Conservation (phyloP, 441 rosid genomes). For the Pelargonium fulgidum region DNA sequence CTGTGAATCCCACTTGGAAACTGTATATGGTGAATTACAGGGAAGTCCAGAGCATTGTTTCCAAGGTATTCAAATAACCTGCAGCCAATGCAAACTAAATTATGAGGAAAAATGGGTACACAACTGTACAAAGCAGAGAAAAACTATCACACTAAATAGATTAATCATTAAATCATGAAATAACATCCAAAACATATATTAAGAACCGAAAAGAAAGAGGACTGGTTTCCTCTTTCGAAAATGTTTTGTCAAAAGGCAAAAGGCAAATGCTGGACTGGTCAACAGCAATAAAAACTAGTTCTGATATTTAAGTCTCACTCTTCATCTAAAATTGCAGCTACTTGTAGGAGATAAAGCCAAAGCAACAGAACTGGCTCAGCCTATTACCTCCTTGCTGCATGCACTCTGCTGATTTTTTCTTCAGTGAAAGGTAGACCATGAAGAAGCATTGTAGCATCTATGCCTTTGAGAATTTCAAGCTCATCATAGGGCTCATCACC, state of each 20-base stretch:
- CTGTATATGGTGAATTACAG: constrained; percentile 85
- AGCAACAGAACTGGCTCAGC: background rate
- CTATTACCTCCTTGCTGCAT: constrained; percentile 83
- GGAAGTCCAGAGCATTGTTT: constrained; percentile 56
- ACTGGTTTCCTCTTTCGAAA: too few species aligned
- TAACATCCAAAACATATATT: background rate
- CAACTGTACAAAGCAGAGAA: background rate
- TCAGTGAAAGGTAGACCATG: constrained; percentile 66
- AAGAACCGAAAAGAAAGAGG: background rate
- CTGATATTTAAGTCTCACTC: background rate
- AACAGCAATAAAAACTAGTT: background rate
- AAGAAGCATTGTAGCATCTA: constrained; percentile 76
- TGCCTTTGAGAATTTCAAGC: constrained; percentile 60
- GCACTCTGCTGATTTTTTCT: constrained; percentile 77
- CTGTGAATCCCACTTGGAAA: constrained; percentile 68
- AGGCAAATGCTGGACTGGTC: background rate
- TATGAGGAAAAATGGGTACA: constrained; percentile 13
- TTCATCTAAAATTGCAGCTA: background rate
- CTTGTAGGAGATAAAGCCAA: background rate
- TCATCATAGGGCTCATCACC: constrained; percentile 76
- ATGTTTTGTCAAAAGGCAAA: too few species aligned
- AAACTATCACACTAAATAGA: background rate
- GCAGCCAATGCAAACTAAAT: constrained; percentile 19
- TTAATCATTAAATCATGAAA: background rate
- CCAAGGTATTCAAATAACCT: constrained; percentile 82